These are phyloP conservation scores for Kuraishia ogatae DNA, from an alignment of 805 yeast genomes.

Conservation along the genomic window DNA sequence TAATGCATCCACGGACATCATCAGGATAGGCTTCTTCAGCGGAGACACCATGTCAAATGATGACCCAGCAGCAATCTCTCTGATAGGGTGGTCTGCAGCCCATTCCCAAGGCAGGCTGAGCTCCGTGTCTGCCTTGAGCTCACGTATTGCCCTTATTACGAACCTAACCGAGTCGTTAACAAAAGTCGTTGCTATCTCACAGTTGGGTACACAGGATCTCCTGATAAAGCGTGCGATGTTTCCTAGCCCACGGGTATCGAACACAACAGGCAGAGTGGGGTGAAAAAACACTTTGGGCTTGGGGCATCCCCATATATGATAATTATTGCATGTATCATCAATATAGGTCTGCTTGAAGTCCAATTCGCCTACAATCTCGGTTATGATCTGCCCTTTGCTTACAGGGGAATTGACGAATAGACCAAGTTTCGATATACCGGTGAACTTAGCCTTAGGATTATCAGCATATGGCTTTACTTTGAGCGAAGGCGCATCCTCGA, in stretches of 20 bases:
- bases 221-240: constrained; percentile 68
- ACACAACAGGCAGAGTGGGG: constrained; percentile 49
- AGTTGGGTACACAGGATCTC: constrained; percentile 70
- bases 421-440: constrained; percentile 65
- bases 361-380: constrained; percentile 68
- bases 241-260: constrained; percentile 79
- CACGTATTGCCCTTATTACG: constrained; percentile 45
- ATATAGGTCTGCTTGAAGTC: constrained; percentile 58
- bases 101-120: constrained; percentile 82
- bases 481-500: constrained; percentile 7
- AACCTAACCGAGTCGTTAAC: constrained; percentile 37
- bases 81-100: constrained; percentile 74
- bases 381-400: constrained; percentile 39
- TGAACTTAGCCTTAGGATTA: constrained; percentile 45
- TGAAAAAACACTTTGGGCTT: constrained; percentile 51
- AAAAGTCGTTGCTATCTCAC: constrained; percentile 45
- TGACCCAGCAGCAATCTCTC: constrained; percentile 34
- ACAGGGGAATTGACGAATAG: constrained; percentile 36
- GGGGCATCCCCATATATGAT: constrained; percentile 63
- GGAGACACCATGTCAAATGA: constrained; percentile 47
- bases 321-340: constrained; percentile 65
- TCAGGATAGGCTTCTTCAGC: constrained; percentile 43
- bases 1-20: constrained; percentile 55
- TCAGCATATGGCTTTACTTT: constrained; percentile 52
- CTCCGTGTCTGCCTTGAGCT: constrained; percentile 60